Evolutionary conservation across 352 stramenopile species (phyloP).

Genomic region (Phytophthora fragariaefolia): DNA sequence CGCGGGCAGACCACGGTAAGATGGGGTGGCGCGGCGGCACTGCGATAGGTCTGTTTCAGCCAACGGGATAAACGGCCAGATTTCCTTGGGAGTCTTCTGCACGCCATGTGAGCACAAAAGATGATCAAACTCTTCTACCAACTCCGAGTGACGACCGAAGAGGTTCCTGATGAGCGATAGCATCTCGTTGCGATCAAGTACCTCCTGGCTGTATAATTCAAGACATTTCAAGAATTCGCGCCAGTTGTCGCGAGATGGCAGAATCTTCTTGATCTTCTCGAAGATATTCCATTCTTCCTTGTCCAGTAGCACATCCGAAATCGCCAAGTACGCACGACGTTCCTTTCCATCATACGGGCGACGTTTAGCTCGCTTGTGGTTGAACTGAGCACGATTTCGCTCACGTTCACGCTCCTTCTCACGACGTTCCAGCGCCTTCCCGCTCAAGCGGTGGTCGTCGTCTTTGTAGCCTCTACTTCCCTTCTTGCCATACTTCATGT

Average conservation of each 20-base stretch:
- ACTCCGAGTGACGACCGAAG: slow-evolving; percentile 85
- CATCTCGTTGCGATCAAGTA: slow-evolving; percentile 92
- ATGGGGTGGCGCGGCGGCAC: slow-evolving; percentile 93
- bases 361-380: slow-evolving; percentile 74
- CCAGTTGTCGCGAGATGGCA: slow-evolving; percentile 94
- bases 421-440: slow-evolving; percentile 67
- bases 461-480: slow-evolving; percentile 57
- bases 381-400: slow-evolving; percentile 77
- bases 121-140: slow-evolving; percentile 84
- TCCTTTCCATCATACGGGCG: slow-evolving; percentile 77
- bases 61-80: slow-evolving; percentile 92
- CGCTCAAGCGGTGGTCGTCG: slow-evolving; percentile 57
- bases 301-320: slow-evolving; percentile 82
- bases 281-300: slow-evolving; percentile 94
- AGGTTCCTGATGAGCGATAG: slow-evolving; percentile 89
- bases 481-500: slow-evolving; percentile 53
- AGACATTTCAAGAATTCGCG: slow-evolving; percentile 99
- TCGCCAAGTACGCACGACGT: slow-evolving; percentile 71
- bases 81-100: slow-evolving; percentile 86
- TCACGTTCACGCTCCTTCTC: slow-evolving; percentile 85
- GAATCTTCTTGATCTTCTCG: slow-evolving; percentile 93
- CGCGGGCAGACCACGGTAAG: slow-evolving; percentile 96
- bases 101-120: slow-evolving; percentile 79
- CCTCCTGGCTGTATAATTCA: slow-evolving; percentile 98
- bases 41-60: slow-evolving; percentile 92